Evolutionary conservation across 1,284 basidiomycete species (phyloP).

Genomic region (Trichosporon sp.): DNA sequence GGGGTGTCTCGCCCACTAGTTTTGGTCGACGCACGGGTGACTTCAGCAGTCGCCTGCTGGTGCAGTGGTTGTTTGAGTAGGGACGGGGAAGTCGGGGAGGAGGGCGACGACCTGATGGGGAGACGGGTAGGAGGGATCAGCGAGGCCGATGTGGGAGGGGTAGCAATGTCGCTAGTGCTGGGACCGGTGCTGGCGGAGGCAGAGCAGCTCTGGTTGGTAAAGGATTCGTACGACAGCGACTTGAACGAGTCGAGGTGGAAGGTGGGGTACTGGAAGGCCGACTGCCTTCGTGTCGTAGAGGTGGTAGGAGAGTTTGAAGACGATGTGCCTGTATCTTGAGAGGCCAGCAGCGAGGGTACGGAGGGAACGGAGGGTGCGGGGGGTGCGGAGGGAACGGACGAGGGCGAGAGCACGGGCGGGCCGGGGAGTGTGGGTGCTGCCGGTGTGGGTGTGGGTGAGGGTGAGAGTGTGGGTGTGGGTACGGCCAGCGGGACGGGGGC

Average conservation of each 20-base stretch:
- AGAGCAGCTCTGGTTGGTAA: neutral
- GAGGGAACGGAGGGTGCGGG: slow-evolving; percentile 1
- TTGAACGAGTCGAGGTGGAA: slow-evolving; percentile 14
- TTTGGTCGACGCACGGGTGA: neutral
- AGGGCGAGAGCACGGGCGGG: neutral
- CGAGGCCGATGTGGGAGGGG: neutral
- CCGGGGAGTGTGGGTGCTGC: neutral
- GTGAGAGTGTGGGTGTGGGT: slow-evolving; percentile 1
- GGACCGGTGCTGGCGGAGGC: neutral
- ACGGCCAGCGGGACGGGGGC: slow-evolving; percentile 4
- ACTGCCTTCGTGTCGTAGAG: neutral
- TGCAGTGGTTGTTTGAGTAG: neutral
- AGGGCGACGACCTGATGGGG: neutral
- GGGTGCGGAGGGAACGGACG: slow-evolving; percentile 2
- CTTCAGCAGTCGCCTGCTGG: neutral
- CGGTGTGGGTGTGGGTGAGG: slow-evolving; percentile 2
- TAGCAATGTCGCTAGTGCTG: neutral
- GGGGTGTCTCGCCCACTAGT: neutral
- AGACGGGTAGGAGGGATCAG: neutral
- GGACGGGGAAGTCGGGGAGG: neutral
- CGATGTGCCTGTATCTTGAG: slow-evolving; percentile 1
- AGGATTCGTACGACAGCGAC: slow-evolving; percentile 4
- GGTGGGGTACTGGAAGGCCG: slow-evolving; percentile 7
- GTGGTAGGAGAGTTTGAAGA: slow-evolving; percentile 1
- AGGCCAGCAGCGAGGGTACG: slow-evolving; percentile 13